phyloP scores from a whole-genome alignment of 371 early-diverging fungal genomes.

The Mucor circinelloides region DNA sequence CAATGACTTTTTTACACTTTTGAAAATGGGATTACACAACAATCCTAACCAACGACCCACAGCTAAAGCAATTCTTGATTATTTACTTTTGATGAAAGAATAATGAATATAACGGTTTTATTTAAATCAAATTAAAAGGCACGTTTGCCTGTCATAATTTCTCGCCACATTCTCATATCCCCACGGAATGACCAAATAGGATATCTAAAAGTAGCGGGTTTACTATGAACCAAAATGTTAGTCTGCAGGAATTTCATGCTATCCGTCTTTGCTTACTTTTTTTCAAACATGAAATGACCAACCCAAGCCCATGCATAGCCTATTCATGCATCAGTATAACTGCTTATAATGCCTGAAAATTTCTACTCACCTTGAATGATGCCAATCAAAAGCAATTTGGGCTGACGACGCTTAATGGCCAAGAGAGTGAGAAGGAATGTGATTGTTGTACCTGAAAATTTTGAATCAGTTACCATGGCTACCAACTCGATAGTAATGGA shows the following conservation, averaged over 20 bases:
- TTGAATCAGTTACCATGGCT: background rate
- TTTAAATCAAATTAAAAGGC: conserved; percentile 25
- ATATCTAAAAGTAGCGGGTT: conserved; percentile 73
- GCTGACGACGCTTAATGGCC: conserved; percentile 24
- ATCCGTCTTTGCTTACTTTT: conserved; percentile 40
- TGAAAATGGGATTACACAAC: conserved; percentile 14
- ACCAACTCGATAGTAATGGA: background rate
- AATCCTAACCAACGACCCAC: conserved; percentile 8
- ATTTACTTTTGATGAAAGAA: background rate
- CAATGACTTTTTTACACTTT: conserved; percentile 8
- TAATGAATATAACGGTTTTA: background rate
- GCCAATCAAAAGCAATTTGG: conserved; percentile 23
- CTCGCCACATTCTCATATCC: conserved; percentile 67
- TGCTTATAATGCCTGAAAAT: background rate
- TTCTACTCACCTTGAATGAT: conserved; percentile 42
- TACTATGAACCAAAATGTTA: conserved; percentile 24
- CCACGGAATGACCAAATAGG: conserved; percentile 64
- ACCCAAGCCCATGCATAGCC: conserved; percentile 70
- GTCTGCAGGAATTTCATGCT: background rate
- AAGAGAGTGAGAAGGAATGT: conserved; percentile 21
- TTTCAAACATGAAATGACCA: conserved; percentile 71
- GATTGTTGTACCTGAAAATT: conserved; percentile 34
- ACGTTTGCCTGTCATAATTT: conserved; percentile 47
- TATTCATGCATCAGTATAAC: background rate
- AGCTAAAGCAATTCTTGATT: conserved; percentile 7